These are phyloP conservation scores for Alternaria rosae DNA, from an alignment of 2,329 filamentous ascomycete genomes.

Conservation along the genomic window DNA sequence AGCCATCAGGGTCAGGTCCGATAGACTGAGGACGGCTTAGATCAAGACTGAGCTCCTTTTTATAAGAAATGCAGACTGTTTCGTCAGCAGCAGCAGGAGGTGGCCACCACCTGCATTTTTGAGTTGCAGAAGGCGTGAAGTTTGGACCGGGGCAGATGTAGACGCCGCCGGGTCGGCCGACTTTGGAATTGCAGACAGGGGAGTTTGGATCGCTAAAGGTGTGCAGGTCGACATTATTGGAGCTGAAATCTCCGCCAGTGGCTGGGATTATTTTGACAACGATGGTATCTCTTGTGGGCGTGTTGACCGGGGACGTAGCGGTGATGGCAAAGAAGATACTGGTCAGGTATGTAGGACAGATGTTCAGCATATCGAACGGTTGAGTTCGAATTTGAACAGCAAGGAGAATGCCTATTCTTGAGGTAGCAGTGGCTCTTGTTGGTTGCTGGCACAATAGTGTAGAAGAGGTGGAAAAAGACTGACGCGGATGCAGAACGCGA, in stretches of 20 bases:
- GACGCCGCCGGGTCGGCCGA: neutral
- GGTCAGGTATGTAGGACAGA: neutral
- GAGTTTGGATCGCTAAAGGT: neutral
- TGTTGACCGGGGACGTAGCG: neutral
- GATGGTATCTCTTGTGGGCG: neutral
- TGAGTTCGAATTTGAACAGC: neutral
- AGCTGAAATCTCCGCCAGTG: neutral
- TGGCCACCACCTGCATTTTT: neutral
- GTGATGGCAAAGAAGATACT: neutral
- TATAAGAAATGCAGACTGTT: neutral
- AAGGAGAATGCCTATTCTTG: neutral
- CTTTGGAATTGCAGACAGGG: neutral
- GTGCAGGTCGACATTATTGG: neutral
- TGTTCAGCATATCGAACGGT: neutral
- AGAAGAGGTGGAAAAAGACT: neutral
- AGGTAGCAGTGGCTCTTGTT: neutral
- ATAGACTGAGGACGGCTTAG: neutral
- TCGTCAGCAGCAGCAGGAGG: neutral
- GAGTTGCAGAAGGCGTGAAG: neutral
- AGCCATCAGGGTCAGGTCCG: neutral
- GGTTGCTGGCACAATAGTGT: neutral
- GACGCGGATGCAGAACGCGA: neutral
- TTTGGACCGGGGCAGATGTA: neutral
- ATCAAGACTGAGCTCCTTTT: neutral
- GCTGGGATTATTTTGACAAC: neutral